phyloP scores from a whole-genome alignment of 371 early-diverging fungal species.

The Mucor plumbeus region DNA sequence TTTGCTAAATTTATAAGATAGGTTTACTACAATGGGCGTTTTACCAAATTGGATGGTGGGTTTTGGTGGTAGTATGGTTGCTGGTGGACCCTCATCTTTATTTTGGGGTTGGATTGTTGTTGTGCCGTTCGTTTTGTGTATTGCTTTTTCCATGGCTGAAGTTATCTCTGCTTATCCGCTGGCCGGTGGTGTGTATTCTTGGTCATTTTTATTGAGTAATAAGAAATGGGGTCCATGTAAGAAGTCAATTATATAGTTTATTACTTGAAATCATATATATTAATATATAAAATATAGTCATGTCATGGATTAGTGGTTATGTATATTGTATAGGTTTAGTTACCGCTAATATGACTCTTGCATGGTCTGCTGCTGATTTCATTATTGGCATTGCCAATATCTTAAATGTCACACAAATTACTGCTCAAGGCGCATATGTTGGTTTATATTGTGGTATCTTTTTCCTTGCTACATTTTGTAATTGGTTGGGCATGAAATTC shows the following conservation, averaged over 20 bases:
- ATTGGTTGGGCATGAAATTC: slow-evolving; percentile 38
- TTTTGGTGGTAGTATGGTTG: slow-evolving; percentile 35
- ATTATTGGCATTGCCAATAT: slow-evolving; percentile 34
- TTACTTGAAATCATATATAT: background rate
- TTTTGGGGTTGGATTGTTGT: slow-evolving; percentile 49
- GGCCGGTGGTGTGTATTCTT: slow-evolving; percentile 44
- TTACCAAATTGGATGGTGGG: slow-evolving; percentile 45
- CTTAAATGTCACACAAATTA: slow-evolving; percentile 22
- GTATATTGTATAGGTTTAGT: slow-evolving; percentile 37
- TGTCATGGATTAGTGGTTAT: slow-evolving; percentile 49
- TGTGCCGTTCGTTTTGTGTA: slow-evolving; percentile 43
- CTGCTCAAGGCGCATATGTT: slow-evolving; percentile 39
- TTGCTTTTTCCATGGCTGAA: slow-evolving; percentile 46
- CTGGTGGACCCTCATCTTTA: slow-evolving; percentile 47
- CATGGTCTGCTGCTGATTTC: slow-evolving; percentile 39
- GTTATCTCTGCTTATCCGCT: slow-evolving; percentile 45
- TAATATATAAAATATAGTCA: slow-evolving; percentile 26
- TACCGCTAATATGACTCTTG: slow-evolving; percentile 39
- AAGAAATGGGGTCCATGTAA: slow-evolving; percentile 49
- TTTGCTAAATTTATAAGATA: too few relatives aligned
- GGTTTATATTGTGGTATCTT: slow-evolving; percentile 40
- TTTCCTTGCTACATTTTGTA: slow-evolving; percentile 25
- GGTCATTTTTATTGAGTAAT: slow-evolving; percentile 43
- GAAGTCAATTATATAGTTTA: background rate
- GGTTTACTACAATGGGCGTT: slow-evolving; percentile 40